Conservation (phyloP, 1,284 basidiomycete genomes). For the Rhodofomes roseus region DNA sequence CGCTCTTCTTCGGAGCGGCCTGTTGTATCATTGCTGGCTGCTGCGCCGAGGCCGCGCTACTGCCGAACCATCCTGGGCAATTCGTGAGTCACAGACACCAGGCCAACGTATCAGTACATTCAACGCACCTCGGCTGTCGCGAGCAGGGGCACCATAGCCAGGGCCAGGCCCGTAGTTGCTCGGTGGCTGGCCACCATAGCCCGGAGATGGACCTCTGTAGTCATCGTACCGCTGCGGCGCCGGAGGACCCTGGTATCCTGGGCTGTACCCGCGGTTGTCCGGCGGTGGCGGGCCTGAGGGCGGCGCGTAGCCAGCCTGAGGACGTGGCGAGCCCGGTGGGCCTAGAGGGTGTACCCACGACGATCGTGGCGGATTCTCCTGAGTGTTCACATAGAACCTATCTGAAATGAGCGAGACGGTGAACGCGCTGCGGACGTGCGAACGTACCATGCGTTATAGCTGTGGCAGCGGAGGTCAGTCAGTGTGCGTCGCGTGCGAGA, state of each 20-base stretch:
- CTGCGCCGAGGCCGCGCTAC: conserved; percentile 23
- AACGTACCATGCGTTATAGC: conserved; percentile 65
- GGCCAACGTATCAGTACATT: neutral
- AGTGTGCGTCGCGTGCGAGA: neutral
- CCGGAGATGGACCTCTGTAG: conserved; percentile 18
- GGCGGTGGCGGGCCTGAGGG: conserved; percentile 42
- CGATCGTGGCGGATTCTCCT: conserved; percentile 54
- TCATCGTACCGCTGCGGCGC: conserved; percentile 20
- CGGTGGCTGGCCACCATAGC: conserved; percentile 23
- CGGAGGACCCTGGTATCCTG: conserved; percentile 19
- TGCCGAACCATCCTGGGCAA: conserved; percentile 30
- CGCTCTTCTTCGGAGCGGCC: conserved; percentile 36
- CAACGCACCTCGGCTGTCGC: neutral
- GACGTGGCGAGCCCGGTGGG: conserved; percentile 35
- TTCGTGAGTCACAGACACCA: neutral
- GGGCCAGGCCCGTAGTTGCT: neutral
- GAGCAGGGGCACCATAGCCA: neutral
- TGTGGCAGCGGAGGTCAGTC: conserved; percentile 22
- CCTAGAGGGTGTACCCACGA: conserved; percentile 67
- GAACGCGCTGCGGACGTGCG: neutral
- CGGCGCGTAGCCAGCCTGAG: conserved; percentile 38
- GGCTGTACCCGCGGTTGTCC: conserved; percentile 25
- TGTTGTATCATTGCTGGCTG: conserved; percentile 31
- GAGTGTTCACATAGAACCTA: conserved; percentile 73
- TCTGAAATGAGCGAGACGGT: neutral